These are phyloP conservation scores for Dittrichia graveolens DNA, from an alignment of 129 eudicot species.

Conservation along the genomic window DNA sequence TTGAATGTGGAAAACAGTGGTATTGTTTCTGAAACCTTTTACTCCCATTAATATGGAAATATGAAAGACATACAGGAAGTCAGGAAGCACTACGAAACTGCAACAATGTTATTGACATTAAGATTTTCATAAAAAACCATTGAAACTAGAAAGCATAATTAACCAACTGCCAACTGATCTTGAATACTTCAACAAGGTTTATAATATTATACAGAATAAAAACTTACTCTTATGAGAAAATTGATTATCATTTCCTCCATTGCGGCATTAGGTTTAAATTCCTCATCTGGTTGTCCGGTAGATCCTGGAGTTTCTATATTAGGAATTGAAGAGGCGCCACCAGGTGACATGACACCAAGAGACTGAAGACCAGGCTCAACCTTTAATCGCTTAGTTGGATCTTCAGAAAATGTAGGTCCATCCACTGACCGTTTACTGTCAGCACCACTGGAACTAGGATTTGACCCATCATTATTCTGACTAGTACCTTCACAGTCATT, in stretches of 20 bases:
- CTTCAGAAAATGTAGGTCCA: slow-evolving; percentile 72
- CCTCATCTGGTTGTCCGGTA: slow-evolving; percentile 91
- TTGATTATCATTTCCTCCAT: slow-evolving; percentile 99
- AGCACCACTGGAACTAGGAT: slow-evolving; percentile 45
- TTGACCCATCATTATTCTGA: slow-evolving; percentile 61
- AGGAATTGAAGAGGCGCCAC: slow-evolving; percentile 86
- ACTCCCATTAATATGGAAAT: too few species aligned
- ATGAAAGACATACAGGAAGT: too few species aligned
- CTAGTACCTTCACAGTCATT: slow-evolving; percentile 50
- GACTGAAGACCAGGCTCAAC: slow-evolving; percentile 94
- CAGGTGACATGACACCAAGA: slow-evolving; percentile 92
- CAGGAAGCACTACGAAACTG: too few species aligned
- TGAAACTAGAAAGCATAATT: not conserved
- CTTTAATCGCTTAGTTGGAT: slow-evolving; percentile 77
- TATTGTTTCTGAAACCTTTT: not conserved
- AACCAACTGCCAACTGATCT: slow-evolving; percentile 23
- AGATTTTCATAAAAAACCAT: too few species aligned
- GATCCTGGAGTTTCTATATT: slow-evolving; percentile 91
- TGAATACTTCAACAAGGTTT: not conserved
- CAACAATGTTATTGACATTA: too few species aligned
- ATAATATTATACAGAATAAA: slow-evolving; percentile 6
- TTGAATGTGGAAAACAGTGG: not conserved
- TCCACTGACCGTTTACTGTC: slow-evolving; percentile 66
- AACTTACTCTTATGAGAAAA: slow-evolving; percentile 83
- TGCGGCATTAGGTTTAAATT: slow-evolving; percentile 98